Evolutionary conservation across 805 yeast genomes (phyloP), one percentile per base, ranked within the genome.

Genomic region (Saccharomyces jurei): DNA sequence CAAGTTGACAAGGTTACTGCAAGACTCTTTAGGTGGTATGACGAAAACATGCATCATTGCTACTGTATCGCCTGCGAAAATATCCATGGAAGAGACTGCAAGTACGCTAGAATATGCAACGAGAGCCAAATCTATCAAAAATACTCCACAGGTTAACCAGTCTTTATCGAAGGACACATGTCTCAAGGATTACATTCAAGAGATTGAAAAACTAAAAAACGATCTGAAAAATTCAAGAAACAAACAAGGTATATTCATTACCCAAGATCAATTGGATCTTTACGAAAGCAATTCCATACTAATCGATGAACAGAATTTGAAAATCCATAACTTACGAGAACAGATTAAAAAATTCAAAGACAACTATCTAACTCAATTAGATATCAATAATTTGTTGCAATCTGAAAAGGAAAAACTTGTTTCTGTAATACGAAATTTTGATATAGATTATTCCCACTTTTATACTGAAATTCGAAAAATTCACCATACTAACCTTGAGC

Each of bases 51-150:
- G 90, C 50, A 80, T 89, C 50, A 84, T 89, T 29, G 94, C 96
- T 2, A 89, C 95, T 0, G 76, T 89, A 2, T 86, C 92, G 6
- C 92, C 96, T 0, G 91, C 91, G 0, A 77, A 79, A 54, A 78
- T 79, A 27, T 85, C 87, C 36, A 69, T 81, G 48, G 89, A 85
- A 44, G 96, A 89, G 68, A 86, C 96, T 0, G 66, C 84, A 13
- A 85, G 91, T 58, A 89, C 96, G 0, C 74, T 89, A 52, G 91
- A 87, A 60, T 89, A 89, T 65, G 96, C 96, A 0, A 81, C 83
- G 52, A 79, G 90, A 51, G 96, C 96, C 0, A 86, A 87, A 60
- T 84, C 81, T 51, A 87, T 89, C 58, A 80, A 79, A 62, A 84
- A 83, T 63, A 80, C 78, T 54, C 86, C 86, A 2, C 87, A 88